phyloP scores from a whole-genome alignment of 2,329 filamentous ascomycete species.

The Fusarium paranaense region DNA sequence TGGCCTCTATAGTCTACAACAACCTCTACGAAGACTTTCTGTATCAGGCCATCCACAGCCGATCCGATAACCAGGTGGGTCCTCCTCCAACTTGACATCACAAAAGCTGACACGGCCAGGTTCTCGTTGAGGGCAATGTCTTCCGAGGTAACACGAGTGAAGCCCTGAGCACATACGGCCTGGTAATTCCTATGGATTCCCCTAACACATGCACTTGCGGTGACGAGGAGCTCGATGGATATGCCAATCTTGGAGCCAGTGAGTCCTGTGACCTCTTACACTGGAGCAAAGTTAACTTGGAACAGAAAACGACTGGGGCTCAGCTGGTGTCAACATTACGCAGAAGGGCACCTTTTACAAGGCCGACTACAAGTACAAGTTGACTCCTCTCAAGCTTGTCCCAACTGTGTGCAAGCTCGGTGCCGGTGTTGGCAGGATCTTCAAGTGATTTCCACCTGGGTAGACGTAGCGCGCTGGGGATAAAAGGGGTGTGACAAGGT shows the following conservation, averaged over 20 bases:
- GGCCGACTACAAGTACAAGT: constrained; percentile 61
- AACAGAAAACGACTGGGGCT: constrained; percentile 59
- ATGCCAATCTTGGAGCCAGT: constrained; percentile 65
- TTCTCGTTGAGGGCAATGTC: constrained; percentile 61
- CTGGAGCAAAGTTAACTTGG: constrained; percentile 39
- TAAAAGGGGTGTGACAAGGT: background rate
- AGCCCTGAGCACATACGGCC: constrained; percentile 64
- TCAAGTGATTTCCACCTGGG: background rate
- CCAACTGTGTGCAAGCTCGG: constrained; percentile 55
- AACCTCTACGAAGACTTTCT: constrained; percentile 60
- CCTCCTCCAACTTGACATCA: accelerated
- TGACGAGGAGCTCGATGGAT: constrained; percentile 66
- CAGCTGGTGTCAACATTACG: constrained; percentile 63
- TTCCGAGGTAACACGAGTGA: constrained; percentile 60
- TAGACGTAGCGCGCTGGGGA: background rate
- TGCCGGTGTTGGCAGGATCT: constrained; percentile 59
- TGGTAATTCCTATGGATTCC: constrained; percentile 66
- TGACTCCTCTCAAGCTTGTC: constrained; percentile 59
- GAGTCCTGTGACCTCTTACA: constrained; percentile 40
- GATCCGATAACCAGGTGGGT: constrained; percentile 55
- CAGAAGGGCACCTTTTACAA: constrained; percentile 61
- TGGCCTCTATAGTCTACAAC: constrained; percentile 53
- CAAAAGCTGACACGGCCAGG: constrained; percentile 37
- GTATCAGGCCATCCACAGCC: constrained; percentile 62
- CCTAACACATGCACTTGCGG: constrained; percentile 65